Evolutionary conservation across 2,329 filamentous ascomycete genomes (phyloP), one percentile per base, ranked within the genome.

Genomic region (Calonectria multiphialidica): DNA sequence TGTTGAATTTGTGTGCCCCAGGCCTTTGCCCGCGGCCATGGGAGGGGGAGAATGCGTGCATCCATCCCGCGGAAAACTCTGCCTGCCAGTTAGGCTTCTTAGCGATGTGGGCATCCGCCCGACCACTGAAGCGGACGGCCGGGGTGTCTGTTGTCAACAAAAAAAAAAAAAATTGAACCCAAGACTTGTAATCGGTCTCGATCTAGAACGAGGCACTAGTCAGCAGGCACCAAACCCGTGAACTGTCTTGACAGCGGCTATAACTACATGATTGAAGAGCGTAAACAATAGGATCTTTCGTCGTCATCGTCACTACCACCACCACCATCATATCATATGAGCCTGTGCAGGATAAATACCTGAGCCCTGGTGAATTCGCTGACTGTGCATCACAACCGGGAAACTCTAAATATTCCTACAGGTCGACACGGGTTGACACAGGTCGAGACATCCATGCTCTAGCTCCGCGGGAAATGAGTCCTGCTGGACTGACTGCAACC

Each of bases 41-140:
- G 28, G 47, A 25, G 21, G 9, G 45, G 45, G 21, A 2, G 15
- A 10, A 33, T 53, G 16, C 40, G 4, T 7, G 40, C 49, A 59
- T 59, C 53, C 53, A 59, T 59, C 53, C 53, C 53, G 53, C 53
- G 53, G 53, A 40, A 59, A 59, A 59, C 53, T 59, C 53, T 59
- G 47, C 47, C 47, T 53, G 53, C 53, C 53, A 59, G 33, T 59
- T 59, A 30, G 33, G 28, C 42, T 66, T 33, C 30, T 42, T 45
- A 33, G 64, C 28, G 42, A 61, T 28, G 62, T 42, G 62, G 45
- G 33, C 62, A 49, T 23, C 44, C 35, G 44, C 44, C 23, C 45
- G 23, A 21, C 44, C 53, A 59, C 35, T 59, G 35, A 18, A 57
- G 53, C 21, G 33, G 53, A n/a, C 53, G 53, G 5, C 33, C 53